phyloP scores from a whole-genome alignment of 2,329 filamentous ascomycete genomes.

The Dothistroma septosporum region DNA sequence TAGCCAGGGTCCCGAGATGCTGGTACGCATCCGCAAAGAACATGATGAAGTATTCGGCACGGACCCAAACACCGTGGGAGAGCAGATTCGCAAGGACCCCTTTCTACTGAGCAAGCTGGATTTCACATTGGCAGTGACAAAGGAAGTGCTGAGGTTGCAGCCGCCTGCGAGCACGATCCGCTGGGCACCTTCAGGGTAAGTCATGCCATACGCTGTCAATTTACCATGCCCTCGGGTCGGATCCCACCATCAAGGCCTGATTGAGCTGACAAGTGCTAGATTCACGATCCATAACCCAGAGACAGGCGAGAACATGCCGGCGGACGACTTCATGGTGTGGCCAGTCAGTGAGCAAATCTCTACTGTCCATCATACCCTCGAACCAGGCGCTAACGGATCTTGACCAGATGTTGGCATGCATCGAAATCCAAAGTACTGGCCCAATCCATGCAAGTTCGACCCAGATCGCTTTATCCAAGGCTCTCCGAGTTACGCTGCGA shows the following conservation, averaged over 20 bases:
- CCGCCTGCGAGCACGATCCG: constrained; percentile 48
- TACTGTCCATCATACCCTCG: background rate
- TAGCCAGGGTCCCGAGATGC: constrained; percentile 32
- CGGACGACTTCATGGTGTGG: constrained; percentile 44
- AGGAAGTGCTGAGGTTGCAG: constrained; percentile 52
- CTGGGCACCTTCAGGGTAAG: constrained; percentile 18
- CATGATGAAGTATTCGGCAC: constrained; percentile 51
- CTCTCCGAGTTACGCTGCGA: constrained; percentile 32
- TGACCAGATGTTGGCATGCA: constrained; percentile 35
- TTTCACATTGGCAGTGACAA: constrained; percentile 52
- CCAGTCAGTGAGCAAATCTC: constrained; percentile 27
- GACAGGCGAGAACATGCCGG: constrained; percentile 43
- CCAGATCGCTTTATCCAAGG: constrained; percentile 47
- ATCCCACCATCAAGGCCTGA: background rate
- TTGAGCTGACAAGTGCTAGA: constrained; percentile 18
- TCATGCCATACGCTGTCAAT: background rate
- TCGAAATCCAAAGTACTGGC: constrained; percentile 38
- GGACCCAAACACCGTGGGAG: constrained; percentile 34
- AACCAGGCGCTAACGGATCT: background rate
- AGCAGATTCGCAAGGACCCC: constrained; percentile 42
- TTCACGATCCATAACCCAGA: constrained; percentile 42
- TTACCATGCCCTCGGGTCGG: background rate
- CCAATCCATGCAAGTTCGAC: constrained; percentile 36
- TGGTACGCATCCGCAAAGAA: constrained; percentile 43
- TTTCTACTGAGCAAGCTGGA: constrained; percentile 49